A percentile compares a stretch with the other conserved stretches of the same genome.
Evolutionary conservation across 148 eudicot genomes (phyloP).

Genomic region (Persicaria tinctoria): DNA sequence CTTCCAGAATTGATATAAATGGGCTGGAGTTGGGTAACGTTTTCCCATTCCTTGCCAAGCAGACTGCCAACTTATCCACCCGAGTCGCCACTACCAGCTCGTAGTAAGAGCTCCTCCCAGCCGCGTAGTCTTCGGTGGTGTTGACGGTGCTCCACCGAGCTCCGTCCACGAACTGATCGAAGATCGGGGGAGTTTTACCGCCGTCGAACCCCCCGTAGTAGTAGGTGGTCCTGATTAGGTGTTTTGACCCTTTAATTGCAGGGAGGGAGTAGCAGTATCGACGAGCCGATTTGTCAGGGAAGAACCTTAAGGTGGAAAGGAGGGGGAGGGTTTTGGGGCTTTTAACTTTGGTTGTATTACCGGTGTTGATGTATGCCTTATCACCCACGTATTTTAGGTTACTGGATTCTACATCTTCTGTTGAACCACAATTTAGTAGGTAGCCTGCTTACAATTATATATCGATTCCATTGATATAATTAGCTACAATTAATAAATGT

Average conservation of each 20-base stretch:
- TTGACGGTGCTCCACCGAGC: conserved; percentile 69
- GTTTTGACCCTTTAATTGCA: conserved; percentile 38
- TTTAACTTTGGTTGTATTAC: conserved; percentile 38
- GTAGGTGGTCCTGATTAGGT: conserved; percentile 51
- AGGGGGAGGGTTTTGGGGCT: conserved; percentile 27
- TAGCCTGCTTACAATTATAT: conserved; percentile 24
- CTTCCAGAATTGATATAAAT: conserved; percentile 60
- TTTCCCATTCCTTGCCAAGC: conserved; percentile 45
- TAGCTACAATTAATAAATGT: too few species aligned
- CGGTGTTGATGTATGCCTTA: conserved; percentile 31
- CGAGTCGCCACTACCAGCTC: conserved; percentile 57
- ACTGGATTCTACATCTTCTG: conserved; percentile 15
- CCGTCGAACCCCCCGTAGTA: conserved; percentile 83
- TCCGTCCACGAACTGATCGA: conserved; percentile 80
- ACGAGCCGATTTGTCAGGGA: conserved; percentile 38
- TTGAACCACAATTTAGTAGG: conserved; percentile 60
- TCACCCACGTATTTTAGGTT: conserved; percentile 49
- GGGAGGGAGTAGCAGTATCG: conserved; percentile 61
- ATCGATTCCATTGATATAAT: too few species aligned
- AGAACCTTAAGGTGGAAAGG: conserved; percentile 46
- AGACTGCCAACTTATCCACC: conserved; percentile 33
- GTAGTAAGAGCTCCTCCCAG: conserved; percentile 57
- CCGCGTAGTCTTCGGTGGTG: conserved; percentile 55
- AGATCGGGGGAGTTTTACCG: conserved; percentile 57
- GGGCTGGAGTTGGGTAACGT: conserved; percentile 37